Percentiles rank a stretch among this genome's conserved stretches.
These are phyloP conservation scores for Platismatia glauca DNA, from an alignment of 495 filamentous ascomycete genomes.

Conservation along the genomic window DNA sequence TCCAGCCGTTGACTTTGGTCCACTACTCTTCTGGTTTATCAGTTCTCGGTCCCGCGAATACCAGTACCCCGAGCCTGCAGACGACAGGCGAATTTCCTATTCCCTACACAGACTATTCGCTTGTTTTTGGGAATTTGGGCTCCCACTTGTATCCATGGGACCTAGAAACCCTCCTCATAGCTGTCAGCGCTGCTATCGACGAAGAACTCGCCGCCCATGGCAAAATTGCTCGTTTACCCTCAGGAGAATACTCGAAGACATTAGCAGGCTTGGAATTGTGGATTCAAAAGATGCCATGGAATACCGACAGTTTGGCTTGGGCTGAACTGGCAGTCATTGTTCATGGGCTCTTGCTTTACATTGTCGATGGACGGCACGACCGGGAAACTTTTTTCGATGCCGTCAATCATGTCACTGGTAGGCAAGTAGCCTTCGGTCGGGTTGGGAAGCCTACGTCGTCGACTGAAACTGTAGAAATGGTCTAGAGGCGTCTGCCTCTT, in stretches of 20 bases:
- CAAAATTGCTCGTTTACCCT: neutral
- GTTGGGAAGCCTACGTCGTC: neutral
- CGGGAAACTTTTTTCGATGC: neutral
- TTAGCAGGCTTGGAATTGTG: neutral
- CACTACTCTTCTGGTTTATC: neutral
- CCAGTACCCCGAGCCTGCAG: neutral
- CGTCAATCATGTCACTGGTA: neutral
- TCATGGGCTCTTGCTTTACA: neutral
- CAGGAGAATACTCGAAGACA: neutral
- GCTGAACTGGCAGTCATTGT: neutral
- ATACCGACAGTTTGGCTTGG: neutral
- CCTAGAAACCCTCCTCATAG: neutral
- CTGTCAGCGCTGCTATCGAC: neutral
- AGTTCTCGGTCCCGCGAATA: neutral
- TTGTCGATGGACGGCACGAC: neutral
- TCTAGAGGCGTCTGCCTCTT: neutral
- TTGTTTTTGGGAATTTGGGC: neutral
- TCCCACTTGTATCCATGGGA: neutral
- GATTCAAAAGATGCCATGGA: neutral
- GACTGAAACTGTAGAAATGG: neutral
- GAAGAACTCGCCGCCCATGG: neutral
- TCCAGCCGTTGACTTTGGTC: neutral
- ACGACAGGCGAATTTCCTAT: neutral
- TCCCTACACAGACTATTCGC: neutral
- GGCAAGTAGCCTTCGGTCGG: neutral